Evolutionary conservation across 192 early-diverging fungal genomes (phyloP).

Genomic region (Coemansia sp.): DNA sequence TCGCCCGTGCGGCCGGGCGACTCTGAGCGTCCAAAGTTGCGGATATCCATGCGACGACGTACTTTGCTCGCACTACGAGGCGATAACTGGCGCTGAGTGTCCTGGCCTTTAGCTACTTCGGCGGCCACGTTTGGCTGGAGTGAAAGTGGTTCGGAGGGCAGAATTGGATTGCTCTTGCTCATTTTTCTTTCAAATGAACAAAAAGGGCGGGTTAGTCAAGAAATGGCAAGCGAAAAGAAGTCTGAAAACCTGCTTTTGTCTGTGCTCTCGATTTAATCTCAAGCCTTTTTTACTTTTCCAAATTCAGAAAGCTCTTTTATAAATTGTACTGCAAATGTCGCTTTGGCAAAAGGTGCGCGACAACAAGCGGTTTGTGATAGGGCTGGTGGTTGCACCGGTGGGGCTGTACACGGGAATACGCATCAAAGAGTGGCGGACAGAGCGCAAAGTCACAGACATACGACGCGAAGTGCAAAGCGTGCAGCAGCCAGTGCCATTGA

Average conservation of each 20-base stretch:
- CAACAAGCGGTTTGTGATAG: slow-evolving; percentile 30
- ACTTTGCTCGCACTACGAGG: slow-evolving; percentile 37
- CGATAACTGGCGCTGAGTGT: slow-evolving; percentile 5
- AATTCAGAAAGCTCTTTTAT: not conserved
- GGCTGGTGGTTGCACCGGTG: slow-evolving; percentile 37
- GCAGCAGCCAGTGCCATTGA: not conserved
- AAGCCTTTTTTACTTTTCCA: not conserved
- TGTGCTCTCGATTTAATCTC: not conserved
- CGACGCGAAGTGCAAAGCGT: slow-evolving; percentile 13
- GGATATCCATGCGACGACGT: slow-evolving; percentile 33
- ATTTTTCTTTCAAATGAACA: slow-evolving; percentile 14
- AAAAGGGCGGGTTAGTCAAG: not conserved
- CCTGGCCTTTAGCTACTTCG: slow-evolving; percentile 18
- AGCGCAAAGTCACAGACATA: slow-evolving; percentile 13
- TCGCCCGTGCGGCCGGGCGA: slow-evolving; percentile 14
- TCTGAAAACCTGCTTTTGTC: not conserved
- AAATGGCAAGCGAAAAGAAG: slow-evolving; percentile 3
- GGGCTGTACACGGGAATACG: slow-evolving; percentile 42
- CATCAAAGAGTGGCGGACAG: slow-evolving; percentile 29
- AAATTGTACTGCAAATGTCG: not conserved
- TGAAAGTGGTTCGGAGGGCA: slow-evolving; percentile 50
- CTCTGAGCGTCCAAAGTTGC: slow-evolving; percentile 41
- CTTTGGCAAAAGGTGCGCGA: slow-evolving; percentile 16
- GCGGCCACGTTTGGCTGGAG: slow-evolving; percentile 39
- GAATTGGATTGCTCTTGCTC: slow-evolving; percentile 48